Evolutionary conservation across 192 early-diverging fungal genomes (phyloP), one percentile per base, ranked within the genome.

Genomic region (Backusella macrospora): DNA sequence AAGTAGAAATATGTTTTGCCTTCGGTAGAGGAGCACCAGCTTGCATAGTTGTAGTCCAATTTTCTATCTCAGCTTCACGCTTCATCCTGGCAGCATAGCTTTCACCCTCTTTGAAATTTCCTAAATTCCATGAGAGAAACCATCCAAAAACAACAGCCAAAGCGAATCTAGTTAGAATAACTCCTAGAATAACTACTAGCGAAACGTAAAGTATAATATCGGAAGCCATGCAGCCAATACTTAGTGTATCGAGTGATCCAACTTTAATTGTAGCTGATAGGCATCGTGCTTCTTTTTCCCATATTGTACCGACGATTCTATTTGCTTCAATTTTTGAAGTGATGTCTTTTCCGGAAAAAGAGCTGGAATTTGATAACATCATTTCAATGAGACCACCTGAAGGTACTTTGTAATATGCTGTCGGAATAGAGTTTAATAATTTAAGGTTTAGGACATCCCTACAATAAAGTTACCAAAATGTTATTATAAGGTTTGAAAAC

Each of bases 91-190:
- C 82, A 44, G 81, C 83, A 49, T 85, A 85, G 45, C 89, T 85
- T 73, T 90, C 86, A 59, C 52, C 52, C 72, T 87, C 81, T 47
- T 86, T 86, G 62, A 96, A 86, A 55, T 87, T 89, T 10, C 95
- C 95, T 45, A 97, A 82, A 40, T 90, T 85, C 82, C 90, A 87
- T 13, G 90, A 89, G 59, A 95, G 79, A 67, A 94, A 87, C 94
- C 94, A 96, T 45, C 88, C 88, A 85, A 95, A 96, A 46, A 89
- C 82, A 37, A 95, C 68, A 0, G 95, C 94, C 81, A 94, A 75
- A 52, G 88, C 78, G 71, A 96, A 96, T 64, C 89, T 86, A 62
- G 87, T 81, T 55, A 91, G 46, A 62, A 93, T 88, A 0, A 86
- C 86, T 71, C 90, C 86, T 48, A 93, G 70, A 78, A 90, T 89